Evolutionary conservation across 495 filamentous ascomycete genomes (phyloP), one percentile per base, ranked within the genome.

Genomic region (Rusavskia elegans): DNA sequence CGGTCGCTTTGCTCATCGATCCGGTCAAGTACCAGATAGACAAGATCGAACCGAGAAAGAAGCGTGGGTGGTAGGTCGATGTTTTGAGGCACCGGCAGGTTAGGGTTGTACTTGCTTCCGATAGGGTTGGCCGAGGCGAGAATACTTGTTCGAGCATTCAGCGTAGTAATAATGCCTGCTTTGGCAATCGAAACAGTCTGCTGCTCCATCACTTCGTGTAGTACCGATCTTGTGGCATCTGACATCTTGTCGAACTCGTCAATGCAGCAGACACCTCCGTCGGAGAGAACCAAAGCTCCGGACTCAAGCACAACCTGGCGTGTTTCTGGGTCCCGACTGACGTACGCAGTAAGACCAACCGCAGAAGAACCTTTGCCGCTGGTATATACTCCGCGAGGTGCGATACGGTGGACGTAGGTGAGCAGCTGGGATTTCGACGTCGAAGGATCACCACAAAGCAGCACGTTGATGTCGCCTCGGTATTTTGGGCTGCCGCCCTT

Each of bases 221-320:
- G 75, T 10, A 97, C 92, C 3, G 89, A 95, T 35, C 92, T 82
- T 0, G 93, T 97, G 23, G 89, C 79, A 51, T 98, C 92, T 50
- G 84, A 89, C 92, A 98, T 98, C 67, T 98, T 98, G 72, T 98
- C 92, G 58, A 98, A 98, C 65, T 98, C 92, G 59, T 98, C 92
- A 65, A 98, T 98, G 64, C 92, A 98, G 74, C 92, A 98, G 53
- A 95, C 84, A 64, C 92, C 93, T 27, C 92, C 92, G 63, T 98
- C 92, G 2, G 89, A 95, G 45, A 98, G 73, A 40, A 98, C 92
- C 30, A 98, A 75, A 13, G 92, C 92, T 61, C 92, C 92, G 14
- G 90, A 96, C 59, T 98, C 92, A 51, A 98, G 87, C 2, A 98
- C 92, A 35, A 97, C 78, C 64, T 97, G 90, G 17, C 87, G 79